phyloP scores from a whole-genome alignment of 331 rosid species.

The Acacia pycnantha region DNA sequence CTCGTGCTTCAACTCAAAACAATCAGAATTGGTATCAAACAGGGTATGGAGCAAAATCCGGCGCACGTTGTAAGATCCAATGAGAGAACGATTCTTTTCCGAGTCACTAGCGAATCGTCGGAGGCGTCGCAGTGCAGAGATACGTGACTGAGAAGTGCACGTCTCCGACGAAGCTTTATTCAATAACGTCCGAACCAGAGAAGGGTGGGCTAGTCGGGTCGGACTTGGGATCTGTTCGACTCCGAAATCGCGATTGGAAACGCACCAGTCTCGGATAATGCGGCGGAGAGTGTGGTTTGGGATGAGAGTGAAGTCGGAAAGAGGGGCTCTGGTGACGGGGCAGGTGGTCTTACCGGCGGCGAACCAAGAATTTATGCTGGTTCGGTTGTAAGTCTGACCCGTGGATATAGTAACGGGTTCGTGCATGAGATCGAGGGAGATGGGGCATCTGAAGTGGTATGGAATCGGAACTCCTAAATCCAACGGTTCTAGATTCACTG shows the following conservation, averaged over 20 bases:
- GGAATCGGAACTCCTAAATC: constrained; percentile 67
- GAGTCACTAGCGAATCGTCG: constrained; percentile 72
- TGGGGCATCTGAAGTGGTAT: constrained; percentile 63
- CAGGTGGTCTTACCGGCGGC: constrained; percentile 67
- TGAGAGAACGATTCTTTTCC: constrained; percentile 70
- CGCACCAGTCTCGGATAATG: constrained; percentile 71
- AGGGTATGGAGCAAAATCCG: constrained; percentile 38
- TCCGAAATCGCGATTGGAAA: constrained; percentile 53
- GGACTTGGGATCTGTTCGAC: constrained; percentile 76
- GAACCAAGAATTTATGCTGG: constrained; percentile 64
- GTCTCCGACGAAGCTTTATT: constrained; percentile 53
- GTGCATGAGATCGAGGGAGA: constrained; percentile 65
- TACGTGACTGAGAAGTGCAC: constrained; percentile 32
- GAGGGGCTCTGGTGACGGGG: constrained; percentile 55
- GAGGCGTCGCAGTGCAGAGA: constrained; percentile 69
- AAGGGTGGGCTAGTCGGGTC: constrained; percentile 76
- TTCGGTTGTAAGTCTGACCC: constrained; percentile 72
- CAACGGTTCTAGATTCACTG: constrained; percentile 57
- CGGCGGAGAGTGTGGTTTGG: constrained; percentile 75
- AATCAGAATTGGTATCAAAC: constrained; percentile 31
- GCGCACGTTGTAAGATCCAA: constrained; percentile 54
- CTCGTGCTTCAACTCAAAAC: constrained; percentile 59
- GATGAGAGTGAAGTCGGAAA: constrained; percentile 56
- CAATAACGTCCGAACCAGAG: constrained; percentile 55
- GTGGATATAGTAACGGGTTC: constrained; percentile 68